Conservation (phyloP, 1,284 basidiomycete genomes). For the Porogramme epimiltina region DNA sequence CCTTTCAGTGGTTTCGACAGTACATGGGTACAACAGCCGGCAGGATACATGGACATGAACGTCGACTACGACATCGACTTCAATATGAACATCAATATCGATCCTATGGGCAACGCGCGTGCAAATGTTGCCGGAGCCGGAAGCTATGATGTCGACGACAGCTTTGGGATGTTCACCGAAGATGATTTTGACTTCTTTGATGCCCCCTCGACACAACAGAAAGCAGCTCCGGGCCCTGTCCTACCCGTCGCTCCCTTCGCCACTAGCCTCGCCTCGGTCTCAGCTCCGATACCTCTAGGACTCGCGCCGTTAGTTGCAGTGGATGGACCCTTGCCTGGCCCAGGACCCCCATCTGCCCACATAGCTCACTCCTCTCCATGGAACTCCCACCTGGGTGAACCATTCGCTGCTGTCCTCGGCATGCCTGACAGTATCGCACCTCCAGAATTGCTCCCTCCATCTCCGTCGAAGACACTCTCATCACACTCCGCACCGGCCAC, state of each 20-base stretch:
- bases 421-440: slow-evolving; percentile 23
- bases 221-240: background rate
- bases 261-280: background rate
- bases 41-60: slow-evolving; percentile 43
- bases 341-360: slow-evolving; percentile 26
- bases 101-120: slow-evolving; percentile 33
- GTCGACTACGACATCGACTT: slow-evolving; percentile 41
- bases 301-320: slow-evolving; percentile 35
- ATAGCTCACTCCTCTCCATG: slow-evolving; percentile 32
- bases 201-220: slow-evolving; percentile 26
- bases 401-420: slow-evolving; percentile 27
- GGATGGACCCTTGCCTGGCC: slow-evolving; percentile 31
- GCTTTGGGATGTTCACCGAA: slow-evolving; percentile 59
- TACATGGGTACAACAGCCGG: slow-evolving; percentile 43
- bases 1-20: slow-evolving; percentile 28
- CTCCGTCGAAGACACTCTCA: slow-evolving; percentile 41
- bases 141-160: slow-evolving; percentile 59
- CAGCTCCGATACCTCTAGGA: slow-evolving; percentile 18
- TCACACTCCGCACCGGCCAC: slow-evolving; percentile 50
- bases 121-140: slow-evolving; percentile 32
- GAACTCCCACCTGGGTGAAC: slow-evolving; percentile 26
- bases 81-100: slow-evolving; percentile 42
- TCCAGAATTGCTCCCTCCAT: slow-evolving; percentile 39
- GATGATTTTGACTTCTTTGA: slow-evolving; percentile 83
- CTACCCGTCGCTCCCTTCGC: background rate